Evolutionary conservation across 1,139 yeast genomes (phyloP).

Genomic region (Kodamaea plutei): DNA sequence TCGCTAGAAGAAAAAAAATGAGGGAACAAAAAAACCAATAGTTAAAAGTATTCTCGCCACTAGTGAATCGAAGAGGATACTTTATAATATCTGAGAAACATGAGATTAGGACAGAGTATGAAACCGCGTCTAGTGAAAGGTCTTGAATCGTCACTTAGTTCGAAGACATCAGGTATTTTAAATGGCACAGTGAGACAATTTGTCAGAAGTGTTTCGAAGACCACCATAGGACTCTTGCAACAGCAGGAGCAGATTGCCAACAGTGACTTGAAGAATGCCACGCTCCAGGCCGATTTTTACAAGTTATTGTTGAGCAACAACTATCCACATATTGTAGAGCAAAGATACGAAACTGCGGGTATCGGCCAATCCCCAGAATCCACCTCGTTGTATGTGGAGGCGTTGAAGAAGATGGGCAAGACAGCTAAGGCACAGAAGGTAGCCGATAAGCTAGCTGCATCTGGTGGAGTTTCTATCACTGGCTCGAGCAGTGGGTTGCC

Average conservation of each 20-base stretch:
- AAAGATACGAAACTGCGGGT: conserved; percentile 88
- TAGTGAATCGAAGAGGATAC: too few relatives aligned
- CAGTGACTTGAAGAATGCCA: conserved; percentile 60
- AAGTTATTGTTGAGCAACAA: conserved; percentile 64
- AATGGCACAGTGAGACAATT: too few relatives aligned
- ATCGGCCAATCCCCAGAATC: conserved; percentile 79
- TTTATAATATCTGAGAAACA: too few relatives aligned
- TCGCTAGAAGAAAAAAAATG: too few relatives aligned
- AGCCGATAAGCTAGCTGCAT: conserved; percentile 19
- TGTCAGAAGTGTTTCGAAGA: conserved; percentile 19
- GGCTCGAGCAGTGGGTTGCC: conserved; percentile 18
- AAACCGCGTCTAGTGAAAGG: too few relatives aligned
- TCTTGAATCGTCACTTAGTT: too few relatives aligned
- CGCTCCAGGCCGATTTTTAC: conserved; percentile 78
- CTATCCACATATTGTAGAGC: conserved; percentile 90
- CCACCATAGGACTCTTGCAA: conserved; percentile 46
- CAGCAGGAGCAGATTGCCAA: conserved; percentile 82
- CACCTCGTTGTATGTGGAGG: conserved; percentile 71
- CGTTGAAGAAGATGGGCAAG: conserved; percentile 74
- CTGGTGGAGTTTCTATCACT: conserved; percentile 17
- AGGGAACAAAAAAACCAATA: too few relatives aligned
- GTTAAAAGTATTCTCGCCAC: too few relatives aligned
- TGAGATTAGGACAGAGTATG: too few relatives aligned
- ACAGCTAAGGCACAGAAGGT: conserved; percentile 69
- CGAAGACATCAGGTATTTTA: too few relatives aligned